Percentiles rank a stretch among this genome's conserved stretches.
Evolutionary conservation across 2,329 filamentous ascomycete species (phyloP).

Genomic region (Neodidymelliopsis sp.): DNA sequence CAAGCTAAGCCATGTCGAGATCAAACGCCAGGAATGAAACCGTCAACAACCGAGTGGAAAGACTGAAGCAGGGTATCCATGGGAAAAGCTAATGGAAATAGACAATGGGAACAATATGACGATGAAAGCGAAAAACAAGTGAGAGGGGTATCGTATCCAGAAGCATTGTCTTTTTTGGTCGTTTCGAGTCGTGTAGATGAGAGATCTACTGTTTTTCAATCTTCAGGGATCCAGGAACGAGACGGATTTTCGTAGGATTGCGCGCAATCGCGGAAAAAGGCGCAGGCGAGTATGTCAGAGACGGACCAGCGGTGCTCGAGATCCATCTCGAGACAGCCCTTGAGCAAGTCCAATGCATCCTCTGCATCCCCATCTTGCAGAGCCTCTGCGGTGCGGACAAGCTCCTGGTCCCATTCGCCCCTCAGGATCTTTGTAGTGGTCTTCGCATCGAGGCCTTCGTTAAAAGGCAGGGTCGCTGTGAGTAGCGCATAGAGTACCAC

Average conservation of each 20-base stretch:
- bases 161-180: constrained; percentile 11
- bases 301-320: constrained; percentile 64
- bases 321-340: constrained; percentile 67
- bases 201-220: constrained; percentile 20
- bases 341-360: constrained; percentile 64
- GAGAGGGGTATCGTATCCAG: constrained; percentile 38
- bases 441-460: constrained; percentile 65
- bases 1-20: neutral
- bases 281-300: constrained; percentile 61
- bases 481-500: constrained; percentile 68
- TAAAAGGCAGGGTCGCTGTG: constrained; percentile 68
- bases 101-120: constrained; percentile 1
- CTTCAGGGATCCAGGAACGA: constrained; percentile 37
- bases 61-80: constrained; percentile 33
- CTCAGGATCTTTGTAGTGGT: constrained; percentile 66
- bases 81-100: constrained; percentile 3
- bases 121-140: constrained; percentile 6
- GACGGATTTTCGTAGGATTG: constrained; percentile 38
- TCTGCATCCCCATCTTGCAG: constrained; percentile 46
- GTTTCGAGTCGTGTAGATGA: neutral
- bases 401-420: constrained; percentile 65
- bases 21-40: constrained; percentile 2
- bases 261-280: constrained; percentile 59
- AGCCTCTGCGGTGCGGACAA: constrained; percentile 56
- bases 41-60: constrained; percentile 14